Evolutionary conservation across 768 basidiomycete genomes (phyloP), one percentile per base, ranked within the genome.

Genomic region (Pleurotus sapidus): DNA sequence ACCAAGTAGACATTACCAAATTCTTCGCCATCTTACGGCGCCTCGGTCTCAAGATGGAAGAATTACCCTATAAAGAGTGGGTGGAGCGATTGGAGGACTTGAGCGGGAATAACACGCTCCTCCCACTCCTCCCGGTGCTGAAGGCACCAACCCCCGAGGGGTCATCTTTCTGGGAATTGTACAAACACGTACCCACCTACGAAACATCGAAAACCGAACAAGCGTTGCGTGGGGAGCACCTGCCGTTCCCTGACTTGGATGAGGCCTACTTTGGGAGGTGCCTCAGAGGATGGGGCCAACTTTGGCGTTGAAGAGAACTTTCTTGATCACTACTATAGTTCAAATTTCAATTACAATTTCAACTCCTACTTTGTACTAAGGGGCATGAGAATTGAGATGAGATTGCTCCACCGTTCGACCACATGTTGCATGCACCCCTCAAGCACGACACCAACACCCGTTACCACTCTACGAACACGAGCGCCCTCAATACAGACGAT

Each of bases 111-210:
- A 54, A 54, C 20, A 54, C 37, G 39, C 39, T 54, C 11, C 38
- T 40, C 38, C 38, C 51, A 39, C 38, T 54, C n/a, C 39, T 54
- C 38, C 51, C 51, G n/a, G 42, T 54, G 14, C 51, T 54, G 18
- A 42, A 40, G 23, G n/a, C 37, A 20, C 18, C 18, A 3, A 18
- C 18, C 42, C 39, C 39, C 51, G 24, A 42, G 15, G 51, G 39
- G 8, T 39, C 20, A 12, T 27, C 51, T 5, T 15, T 39, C 5
- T 54, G 51, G 51, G 51, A 54, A 15, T n/a, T 40, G 15, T 42
- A 54, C n/a, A 38, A 39, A 30, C 18, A 54, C 20, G 42, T 54
- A 39, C 51, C 39, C 15, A 42, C 39, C 9, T 54, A 23, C n/a
- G 25, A 39, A n/a, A 54, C 51, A 5, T 17, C 7, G 38, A 54